A percentile compares a stretch with the other conserved stretches of the same genome.
phyloP scores from a whole-genome alignment of 108 stramenopile genomes.

The Fragilaria radians region DNA sequence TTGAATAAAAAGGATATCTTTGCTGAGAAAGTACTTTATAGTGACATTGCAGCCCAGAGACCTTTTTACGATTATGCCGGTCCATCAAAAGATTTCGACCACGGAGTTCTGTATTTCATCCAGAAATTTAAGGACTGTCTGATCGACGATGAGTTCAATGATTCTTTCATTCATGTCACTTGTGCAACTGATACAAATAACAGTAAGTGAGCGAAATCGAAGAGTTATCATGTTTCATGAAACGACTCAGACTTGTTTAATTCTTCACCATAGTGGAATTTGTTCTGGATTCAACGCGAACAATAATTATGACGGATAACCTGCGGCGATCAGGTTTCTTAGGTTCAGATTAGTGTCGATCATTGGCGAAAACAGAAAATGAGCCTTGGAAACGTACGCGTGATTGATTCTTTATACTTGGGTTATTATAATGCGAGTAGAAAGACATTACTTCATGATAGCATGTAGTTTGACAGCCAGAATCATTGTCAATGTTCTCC shows the following conservation, averaged over 20 bases:
- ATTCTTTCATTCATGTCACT: constrained; percentile 93
- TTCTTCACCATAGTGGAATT: constrained; percentile 55
- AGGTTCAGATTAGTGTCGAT: constrained; percentile 70
- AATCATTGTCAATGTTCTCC: too few species aligned
- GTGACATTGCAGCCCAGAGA: constrained; percentile 68
- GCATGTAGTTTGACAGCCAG: too few species aligned
- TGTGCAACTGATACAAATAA: constrained; percentile 98
- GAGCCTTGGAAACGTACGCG: too few species aligned
- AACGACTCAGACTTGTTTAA: not conserved
- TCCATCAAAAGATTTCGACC: constrained; percentile 77
- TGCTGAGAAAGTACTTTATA: constrained; percentile 89
- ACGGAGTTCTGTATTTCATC: constrained; percentile 87
- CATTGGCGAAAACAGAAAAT: too few species aligned
- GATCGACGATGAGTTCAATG: constrained; percentile 80
- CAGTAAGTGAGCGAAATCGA: constrained; percentile 31
- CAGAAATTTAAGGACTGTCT: constrained; percentile 90
- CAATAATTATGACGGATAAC: constrained; percentile 91
- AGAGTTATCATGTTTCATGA: not conserved
- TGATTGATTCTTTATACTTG: too few species aligned
- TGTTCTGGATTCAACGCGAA: constrained; percentile 86
- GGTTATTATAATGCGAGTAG: too few species aligned
- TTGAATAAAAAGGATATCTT: constrained; percentile 98
- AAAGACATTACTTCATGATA: too few species aligned
- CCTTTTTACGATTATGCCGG: constrained; percentile 82
- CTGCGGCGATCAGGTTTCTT: constrained; percentile 84